Conservation (phyloP, 108 stramenopile species). For the Cyclostephanos tholiformis region DNA sequence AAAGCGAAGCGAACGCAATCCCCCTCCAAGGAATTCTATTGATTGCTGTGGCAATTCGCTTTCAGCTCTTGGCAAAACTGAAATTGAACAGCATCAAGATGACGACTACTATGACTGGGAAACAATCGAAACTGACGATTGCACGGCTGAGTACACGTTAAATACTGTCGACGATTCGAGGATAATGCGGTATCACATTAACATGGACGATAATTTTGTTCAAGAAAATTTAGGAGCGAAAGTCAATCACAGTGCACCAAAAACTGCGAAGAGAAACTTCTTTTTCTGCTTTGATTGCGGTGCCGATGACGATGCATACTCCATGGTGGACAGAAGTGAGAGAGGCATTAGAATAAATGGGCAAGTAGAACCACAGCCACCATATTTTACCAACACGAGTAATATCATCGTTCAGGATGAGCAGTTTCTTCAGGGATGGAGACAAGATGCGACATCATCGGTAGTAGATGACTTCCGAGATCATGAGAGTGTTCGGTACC, state of each 20-base stretch:
- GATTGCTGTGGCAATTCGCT: conserved; percentile 10
- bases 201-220: neutral
- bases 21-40: conserved; percentile 2
- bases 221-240: neutral
- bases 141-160: conserved; percentile 37
- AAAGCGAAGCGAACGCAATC: conserved; percentile 27
- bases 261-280: neutral
- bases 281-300: conserved; percentile 6
- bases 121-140: conserved; percentile 44
- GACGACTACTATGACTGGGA: conserved; percentile 32
- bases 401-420: neutral
- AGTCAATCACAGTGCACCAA: neutral
- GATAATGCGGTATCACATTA: neutral
- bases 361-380: neutral
- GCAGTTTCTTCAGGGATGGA: neutral
- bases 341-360: neutral
- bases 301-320: conserved; percentile 1
- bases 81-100: neutral
- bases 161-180: conserved; percentile 23
- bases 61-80: neutral
- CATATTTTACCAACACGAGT: neutral
- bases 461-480: neutral
- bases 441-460: neutral
- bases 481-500: neutral
- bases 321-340: conserved; percentile 7